Evolutionary conservation across 148 eudicot species (phyloP).

Genomic region (Amaranthus hypochondriacus): DNA sequence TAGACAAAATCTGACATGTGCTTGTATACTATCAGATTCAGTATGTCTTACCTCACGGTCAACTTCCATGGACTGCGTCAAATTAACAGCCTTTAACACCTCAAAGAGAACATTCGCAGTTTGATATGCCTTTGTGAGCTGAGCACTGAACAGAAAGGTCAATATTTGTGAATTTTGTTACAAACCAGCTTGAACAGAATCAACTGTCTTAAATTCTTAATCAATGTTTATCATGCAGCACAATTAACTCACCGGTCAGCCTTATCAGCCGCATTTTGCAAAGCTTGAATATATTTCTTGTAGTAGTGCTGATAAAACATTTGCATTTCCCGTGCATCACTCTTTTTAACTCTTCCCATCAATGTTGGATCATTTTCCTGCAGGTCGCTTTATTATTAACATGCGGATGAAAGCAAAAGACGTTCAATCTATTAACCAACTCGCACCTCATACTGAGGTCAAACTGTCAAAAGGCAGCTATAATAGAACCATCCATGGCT

Average conservation of each 20-base stretch:
- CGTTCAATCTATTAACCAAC: neutral
- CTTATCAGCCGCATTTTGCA: constrained; percentile 97
- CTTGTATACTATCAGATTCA: constrained; percentile 11
- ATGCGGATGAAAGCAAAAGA: neutral
- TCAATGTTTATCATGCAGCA: neutral
- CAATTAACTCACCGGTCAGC: constrained; percentile 82
- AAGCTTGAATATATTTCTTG: constrained; percentile 92
- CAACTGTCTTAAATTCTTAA: neutral
- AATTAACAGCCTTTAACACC: constrained; percentile 92
- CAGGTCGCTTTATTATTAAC: neutral
- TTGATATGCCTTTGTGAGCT: constrained; percentile 98
- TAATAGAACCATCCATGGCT: neutral
- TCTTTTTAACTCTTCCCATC: constrained; percentile 91
- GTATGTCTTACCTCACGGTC: constrained; percentile 69
- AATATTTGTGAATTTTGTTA: constrained; percentile 8
- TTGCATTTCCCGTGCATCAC: constrained; percentile 99
- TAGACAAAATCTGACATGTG: neutral
- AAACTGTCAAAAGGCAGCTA: neutral
- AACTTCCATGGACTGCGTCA: constrained; percentile 89
- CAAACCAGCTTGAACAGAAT: neutral
- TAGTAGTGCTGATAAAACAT: constrained; percentile 98
- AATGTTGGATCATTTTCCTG: constrained; percentile 98
- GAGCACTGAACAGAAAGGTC: constrained; percentile 56
- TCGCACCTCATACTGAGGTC: neutral
- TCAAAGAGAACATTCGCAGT: constrained; percentile 99